Evolutionary conservation across 352 stramenopile species (phyloP), one percentile per base, ranked within the genome.

Genomic region (Pythium plurisporium): DNA sequence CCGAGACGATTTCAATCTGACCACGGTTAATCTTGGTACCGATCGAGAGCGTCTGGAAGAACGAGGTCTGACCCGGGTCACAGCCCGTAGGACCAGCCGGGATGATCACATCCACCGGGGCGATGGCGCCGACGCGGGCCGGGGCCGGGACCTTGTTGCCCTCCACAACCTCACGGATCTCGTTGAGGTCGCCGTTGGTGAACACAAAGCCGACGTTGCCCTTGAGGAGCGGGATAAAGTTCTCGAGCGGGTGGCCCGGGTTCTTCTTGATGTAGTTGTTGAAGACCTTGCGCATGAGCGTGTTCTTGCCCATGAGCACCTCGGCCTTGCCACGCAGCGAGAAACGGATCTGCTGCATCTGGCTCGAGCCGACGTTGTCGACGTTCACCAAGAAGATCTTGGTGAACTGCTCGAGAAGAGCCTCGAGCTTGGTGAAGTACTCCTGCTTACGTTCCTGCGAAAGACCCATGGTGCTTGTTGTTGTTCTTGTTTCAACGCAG

Each of bases 241-340:
- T 61, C 67, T 96, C 89, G 44, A 98, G 85, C 60, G 95, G 96
- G 73, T 98, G 91, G 64, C 87, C 96, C 25, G 96, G 95, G 83
- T 99, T 98, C 67, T 98, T 96, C 66, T 98, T 96, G 23, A 98
- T 50, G 81, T 92, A 99, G 66, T 96, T 97, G 72, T 81, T 82
- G 66, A 99, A 98, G 67, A 98, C 95, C 74, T 98, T 99, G 65
- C 97, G 88, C 87, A 99, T 99, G 73, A 99, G 96, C 69, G 97
- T 99, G 88, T 99, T 99, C 88, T 99, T 99, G 73, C 97, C 97
- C 96, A 99, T 99, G 63, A 99, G 88, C 47, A 99, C 79, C 46
- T 98, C 94, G 49, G 94, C 97, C 53, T 87, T 86, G 68, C 93
- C 91, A 65, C 97, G 95, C 20, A 99, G 91, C 26, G 82, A 84